Evolutionary conservation across 495 filamentous ascomycete species (phyloP), one percentile per base, ranked within the genome.

Genomic region (Penicillium goetzii): DNA sequence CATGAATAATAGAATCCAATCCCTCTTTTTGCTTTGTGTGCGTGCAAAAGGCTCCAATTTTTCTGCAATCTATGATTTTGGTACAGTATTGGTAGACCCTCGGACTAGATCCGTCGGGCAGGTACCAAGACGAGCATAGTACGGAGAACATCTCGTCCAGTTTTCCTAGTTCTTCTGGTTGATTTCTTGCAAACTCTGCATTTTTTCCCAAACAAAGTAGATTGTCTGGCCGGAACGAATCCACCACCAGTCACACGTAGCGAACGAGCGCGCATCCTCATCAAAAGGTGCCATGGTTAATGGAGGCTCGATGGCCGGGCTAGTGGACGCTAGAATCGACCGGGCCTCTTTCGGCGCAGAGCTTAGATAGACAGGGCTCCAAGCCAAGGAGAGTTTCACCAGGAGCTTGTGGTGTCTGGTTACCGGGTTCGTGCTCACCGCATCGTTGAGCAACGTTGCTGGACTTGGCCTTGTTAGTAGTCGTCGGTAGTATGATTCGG

Each of bases 201-300:
- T 7, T 55, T 21, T 55, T 51, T 30, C 4, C 52, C 52, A 55
- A 55, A 36, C 52, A 55, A 55, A 32, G 52, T 53, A 55, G 30
- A 55, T 55, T 55, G 32, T 53, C 30, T 34, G n/a, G 43, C 32
- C 43, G 30, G 23, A 21, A 30, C 30, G 43, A 61, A 56, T 61
- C 58, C 66, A 65, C 62, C 52, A 25, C 60, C 30, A 64, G 59
- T 64, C 59, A 64, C 36, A 61, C 9, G 41, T 59, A 65, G 26
- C 34, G 47, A 66, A 28, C 30, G 60, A 47, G 64, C 30, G 70
- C 63, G 51, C 63, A 73, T 73, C 68, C 57, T 71, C 66, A 73
- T 68, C 61, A 72, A 68, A 72, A 54, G 32, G 70, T 65, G 66
- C 70, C 70, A 71, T 73, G 70, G 70, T 72, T 68, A 62, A 36